Percentiles rank a stretch among this genome's conserved stretches.
phyloP scores from a whole-genome alignment of 129 eudicot species.

The sunflower (Helianthus annuus) region DNA sequence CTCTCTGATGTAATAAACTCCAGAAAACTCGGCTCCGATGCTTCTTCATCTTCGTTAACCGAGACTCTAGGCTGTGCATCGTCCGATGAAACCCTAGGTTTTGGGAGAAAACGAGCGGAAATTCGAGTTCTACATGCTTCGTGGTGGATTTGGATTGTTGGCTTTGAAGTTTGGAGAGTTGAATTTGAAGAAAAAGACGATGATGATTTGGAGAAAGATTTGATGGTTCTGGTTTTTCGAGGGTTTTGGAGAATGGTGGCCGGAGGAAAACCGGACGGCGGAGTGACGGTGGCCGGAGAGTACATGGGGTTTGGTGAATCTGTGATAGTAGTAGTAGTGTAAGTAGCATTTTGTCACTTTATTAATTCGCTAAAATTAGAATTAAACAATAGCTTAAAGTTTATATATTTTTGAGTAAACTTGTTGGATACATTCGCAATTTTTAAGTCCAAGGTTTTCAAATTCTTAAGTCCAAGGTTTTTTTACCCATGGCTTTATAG shows the following conservation, averaged over 20 bases:
- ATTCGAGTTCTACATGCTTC: background rate
- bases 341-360: too few relatives aligned
- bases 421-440: too few relatives aligned
- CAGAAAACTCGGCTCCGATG: slow-evolving; percentile 43
- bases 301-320: slow-evolving; percentile 30
- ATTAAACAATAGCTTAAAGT: too few relatives aligned
- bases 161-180: slow-evolving; percentile 11
- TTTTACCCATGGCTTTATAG: too few relatives aligned
- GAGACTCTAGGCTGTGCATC: slow-evolving; percentile 39
- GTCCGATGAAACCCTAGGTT: slow-evolving; percentile 48
- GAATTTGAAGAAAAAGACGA: slow-evolving; percentile 9
- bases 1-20: slow-evolving; percentile 97
- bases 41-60: slow-evolving; percentile 19
- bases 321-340: background rate
- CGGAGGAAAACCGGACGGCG: slow-evolving; percentile 25
- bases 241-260: slow-evolving; percentile 23
- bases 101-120: slow-evolving; percentile 24
- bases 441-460: too few relatives aligned
- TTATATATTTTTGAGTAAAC: too few relatives aligned
- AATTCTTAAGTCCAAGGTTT: too few relatives aligned
- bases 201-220: slow-evolving; percentile 19
- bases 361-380: too few relatives aligned
- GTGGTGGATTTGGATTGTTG: slow-evolving; percentile 5
- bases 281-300: slow-evolving; percentile 43
- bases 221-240: slow-evolving; percentile 20